Conservation (phyloP, 805 yeast species). For the Zygosaccharomyces kombuchaensis region DNA sequence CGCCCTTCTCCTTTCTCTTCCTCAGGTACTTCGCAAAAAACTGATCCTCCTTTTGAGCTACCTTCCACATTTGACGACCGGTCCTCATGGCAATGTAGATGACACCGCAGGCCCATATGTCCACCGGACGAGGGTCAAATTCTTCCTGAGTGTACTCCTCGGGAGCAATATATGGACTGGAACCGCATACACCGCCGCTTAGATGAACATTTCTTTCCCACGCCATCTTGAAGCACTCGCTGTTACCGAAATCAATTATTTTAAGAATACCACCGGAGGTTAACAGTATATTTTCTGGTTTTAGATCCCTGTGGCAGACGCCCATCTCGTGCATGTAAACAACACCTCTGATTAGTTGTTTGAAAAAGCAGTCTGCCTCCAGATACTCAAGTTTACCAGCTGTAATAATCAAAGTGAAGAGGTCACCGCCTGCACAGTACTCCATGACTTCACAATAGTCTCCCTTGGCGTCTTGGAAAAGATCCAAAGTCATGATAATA, state of each 20-base stretch:
- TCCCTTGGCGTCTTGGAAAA: slow-evolving; percentile 75
- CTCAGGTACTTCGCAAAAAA: slow-evolving; percentile 69
- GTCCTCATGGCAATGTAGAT: slow-evolving; percentile 93
- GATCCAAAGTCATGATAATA: slow-evolving; percentile 70
- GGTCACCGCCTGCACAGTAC: slow-evolving; percentile 77
- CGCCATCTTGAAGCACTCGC: slow-evolving; percentile 79
- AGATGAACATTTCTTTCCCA: slow-evolving; percentile 71
- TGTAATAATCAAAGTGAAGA: slow-evolving; percentile 67
- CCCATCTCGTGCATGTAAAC: slow-evolving; percentile 87
- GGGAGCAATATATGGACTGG: slow-evolving; percentile 88
- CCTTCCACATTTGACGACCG: slow-evolving; percentile 88
- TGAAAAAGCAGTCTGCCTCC: slow-evolving; percentile 88
- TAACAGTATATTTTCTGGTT: slow-evolving; percentile 86
- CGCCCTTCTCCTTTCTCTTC: slow-evolving; percentile 75
- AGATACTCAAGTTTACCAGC: slow-evolving; percentile 73
- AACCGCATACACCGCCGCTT: slow-evolving; percentile 76
- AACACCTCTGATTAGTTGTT: slow-evolving; percentile 79
- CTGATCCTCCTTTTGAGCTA: slow-evolving; percentile 77
- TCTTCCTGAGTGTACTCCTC: slow-evolving; percentile 64
- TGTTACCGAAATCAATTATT: slow-evolving; percentile 85
- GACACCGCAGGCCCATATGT: slow-evolving; percentile 91
- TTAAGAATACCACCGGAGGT: slow-evolving; percentile 70
- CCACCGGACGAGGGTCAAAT: slow-evolving; percentile 79
- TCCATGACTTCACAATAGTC: slow-evolving; percentile 86
- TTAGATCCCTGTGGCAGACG: slow-evolving; percentile 87